phyloP scores from a whole-genome alignment of 306 rosid species.

The Ammopiptanthus mongolicus region DNA sequence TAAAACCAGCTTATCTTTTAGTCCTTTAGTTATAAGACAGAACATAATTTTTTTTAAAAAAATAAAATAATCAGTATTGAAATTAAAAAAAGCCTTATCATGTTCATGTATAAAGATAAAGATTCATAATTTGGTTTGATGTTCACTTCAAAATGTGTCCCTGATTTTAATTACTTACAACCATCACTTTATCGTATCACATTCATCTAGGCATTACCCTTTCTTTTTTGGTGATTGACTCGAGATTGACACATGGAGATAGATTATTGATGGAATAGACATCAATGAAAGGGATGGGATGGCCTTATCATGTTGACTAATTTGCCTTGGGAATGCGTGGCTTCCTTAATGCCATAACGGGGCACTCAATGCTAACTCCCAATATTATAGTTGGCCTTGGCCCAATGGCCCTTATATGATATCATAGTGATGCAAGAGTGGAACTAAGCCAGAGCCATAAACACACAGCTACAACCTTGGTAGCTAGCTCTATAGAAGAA shows the following conservation, averaged over 20 bases:
- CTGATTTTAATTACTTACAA: background rate
- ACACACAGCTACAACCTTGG: background rate
- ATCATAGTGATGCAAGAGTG: background rate
- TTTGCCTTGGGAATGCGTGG: slow-evolving; percentile 19
- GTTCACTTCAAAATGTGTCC: background rate
- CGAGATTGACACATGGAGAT: background rate
- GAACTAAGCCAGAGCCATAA: background rate
- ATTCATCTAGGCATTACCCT: background rate
- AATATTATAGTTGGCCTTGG: background rate
- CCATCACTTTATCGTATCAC: background rate
- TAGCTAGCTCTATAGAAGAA: background rate
- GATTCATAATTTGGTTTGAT: background rate
- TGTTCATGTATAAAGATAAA: background rate
- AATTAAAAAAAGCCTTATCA: no score
- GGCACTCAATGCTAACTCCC: slow-evolving; percentile 14
- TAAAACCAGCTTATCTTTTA: no score
- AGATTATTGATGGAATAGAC: background rate
- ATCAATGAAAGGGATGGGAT: background rate
- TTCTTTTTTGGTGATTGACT: background rate
- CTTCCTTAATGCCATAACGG: background rate
- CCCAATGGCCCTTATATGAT: no score
- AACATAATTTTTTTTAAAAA: no score
- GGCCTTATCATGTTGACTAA: background rate
- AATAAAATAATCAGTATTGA: no score
- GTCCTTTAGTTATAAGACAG: no score